phyloP scores from a whole-genome alignment of 768 basidiomycete genomes.

The Clitopilus passeckerianus region DNA sequence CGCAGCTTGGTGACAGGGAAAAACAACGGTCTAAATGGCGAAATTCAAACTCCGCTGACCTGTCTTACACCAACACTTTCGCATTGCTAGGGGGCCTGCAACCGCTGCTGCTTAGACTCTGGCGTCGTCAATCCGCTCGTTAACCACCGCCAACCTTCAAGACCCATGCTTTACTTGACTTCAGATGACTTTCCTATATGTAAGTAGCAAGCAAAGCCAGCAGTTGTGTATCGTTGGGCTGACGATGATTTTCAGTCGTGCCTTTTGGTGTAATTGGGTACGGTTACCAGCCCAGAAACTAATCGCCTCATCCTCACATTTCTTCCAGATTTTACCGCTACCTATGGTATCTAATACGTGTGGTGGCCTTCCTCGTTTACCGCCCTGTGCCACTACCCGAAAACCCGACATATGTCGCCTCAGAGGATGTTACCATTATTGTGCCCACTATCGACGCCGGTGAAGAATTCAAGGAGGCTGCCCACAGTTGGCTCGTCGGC shows the following conservation, averaged over 20 bases:
- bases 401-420: conserved; percentile 85
- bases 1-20: background rate
- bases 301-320: conserved; percentile 9
- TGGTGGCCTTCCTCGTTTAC: conserved; percentile 75
- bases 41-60: conserved; percentile 6
- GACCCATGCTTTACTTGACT: conserved; percentile 79
- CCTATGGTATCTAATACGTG: conserved; percentile 86
- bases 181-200: conserved; percentile 89
- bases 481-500: conserved; percentile 87
- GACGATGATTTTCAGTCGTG: conserved; percentile 54
- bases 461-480: conserved; percentile 92
- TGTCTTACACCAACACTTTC: conserved; percentile 5
- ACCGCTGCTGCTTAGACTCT: conserved; percentile 20
- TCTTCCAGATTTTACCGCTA: conserved; percentile 81
- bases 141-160: conserved; percentile 19
- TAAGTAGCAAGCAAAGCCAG: conserved; percentile 36
- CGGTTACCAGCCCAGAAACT: conserved; percentile 12
- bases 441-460: conserved; percentile 96
- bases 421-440: conserved; percentile 94
- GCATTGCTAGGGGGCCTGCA: background rate
- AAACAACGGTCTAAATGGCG: background rate
- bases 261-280: conserved; percentile 89
- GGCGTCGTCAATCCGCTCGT: conserved; percentile 35
- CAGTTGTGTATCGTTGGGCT: conserved; percentile 3
- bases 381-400: conserved; percentile 86